phyloP scores from a whole-genome alignment of 2,329 filamentous ascomycete species.

The Hymenoscyphus linearis region DNA sequence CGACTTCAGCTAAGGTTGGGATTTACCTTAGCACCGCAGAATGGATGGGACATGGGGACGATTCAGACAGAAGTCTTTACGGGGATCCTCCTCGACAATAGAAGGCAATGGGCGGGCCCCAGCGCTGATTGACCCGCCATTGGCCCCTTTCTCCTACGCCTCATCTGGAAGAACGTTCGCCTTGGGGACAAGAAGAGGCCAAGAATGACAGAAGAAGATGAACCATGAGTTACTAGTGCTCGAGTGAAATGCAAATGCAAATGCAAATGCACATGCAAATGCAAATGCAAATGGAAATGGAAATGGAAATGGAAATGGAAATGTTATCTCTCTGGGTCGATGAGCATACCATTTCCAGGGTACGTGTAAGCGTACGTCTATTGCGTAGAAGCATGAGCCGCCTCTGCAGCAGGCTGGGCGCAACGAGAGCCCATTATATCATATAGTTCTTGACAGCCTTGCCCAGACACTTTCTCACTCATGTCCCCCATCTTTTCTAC shows the following conservation, averaged over 20 bases:
- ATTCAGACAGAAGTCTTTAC: background rate
- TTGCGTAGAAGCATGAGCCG: background rate
- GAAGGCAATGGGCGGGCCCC: background rate
- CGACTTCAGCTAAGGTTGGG: background rate
- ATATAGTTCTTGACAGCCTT: no score
- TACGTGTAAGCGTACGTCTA: background rate
- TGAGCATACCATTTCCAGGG: background rate
- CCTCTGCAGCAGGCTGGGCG: background rate
- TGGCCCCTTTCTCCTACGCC: background rate
- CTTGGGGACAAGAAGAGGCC: background rate
- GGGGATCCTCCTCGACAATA: background rate
- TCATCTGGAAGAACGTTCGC: background rate
- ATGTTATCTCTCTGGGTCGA: background rate
- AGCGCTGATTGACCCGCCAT: constrained; percentile 1
- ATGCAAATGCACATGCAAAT: no score
- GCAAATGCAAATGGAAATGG: no score
- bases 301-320: no score
- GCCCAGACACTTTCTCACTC: background rate
- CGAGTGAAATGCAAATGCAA: background rate
- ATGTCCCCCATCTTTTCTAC: background rate
- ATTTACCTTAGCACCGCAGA: background rate
- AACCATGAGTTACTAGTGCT: background rate
- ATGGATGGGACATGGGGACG: background rate
- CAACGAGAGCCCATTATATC: background rate
- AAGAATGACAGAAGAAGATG: background rate